Evolutionary conservation across 208 protist species (phyloP).

Genomic region (Trypanosoma platydactyli): DNA sequence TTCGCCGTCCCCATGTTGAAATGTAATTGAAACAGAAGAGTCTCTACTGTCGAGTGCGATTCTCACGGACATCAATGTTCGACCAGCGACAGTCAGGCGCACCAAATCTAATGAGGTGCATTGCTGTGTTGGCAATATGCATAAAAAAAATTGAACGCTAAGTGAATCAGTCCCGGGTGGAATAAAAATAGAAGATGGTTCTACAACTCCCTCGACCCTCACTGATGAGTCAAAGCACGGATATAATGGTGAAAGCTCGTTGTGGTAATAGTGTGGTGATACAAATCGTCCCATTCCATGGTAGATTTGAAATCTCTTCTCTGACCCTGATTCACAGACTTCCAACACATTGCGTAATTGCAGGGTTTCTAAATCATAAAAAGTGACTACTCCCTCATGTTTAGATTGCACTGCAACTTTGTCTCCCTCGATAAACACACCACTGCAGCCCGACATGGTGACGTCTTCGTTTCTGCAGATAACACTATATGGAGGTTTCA

Average conservation of each 20-base stretch:
- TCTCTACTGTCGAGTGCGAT: conserved; percentile 42
- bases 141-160: conserved; percentile 79
- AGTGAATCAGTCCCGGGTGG: conserved; percentile 63
- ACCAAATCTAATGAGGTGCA: conserved; percentile 50
- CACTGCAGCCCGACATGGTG: conserved; percentile 29
- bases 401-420: conserved; percentile 46
- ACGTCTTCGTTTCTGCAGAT: conserved; percentile 24
- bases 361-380: conserved; percentile 53
- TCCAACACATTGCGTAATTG: conserved; percentile 28
- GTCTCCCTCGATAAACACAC: conserved; percentile 50
- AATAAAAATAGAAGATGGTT: conserved; percentile 41
- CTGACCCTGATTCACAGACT: not conserved
- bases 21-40: conserved; percentile 50
- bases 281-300: conserved; percentile 53
- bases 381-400: conserved; percentile 37
- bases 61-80: conserved; percentile 58
- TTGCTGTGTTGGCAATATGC: conserved; percentile 30
- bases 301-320: conserved; percentile 42
- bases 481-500: conserved; percentile 31
- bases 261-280: conserved; percentile 42
- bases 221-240: conserved; percentile 21
- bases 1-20: conserved; percentile 58
- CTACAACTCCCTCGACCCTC: conserved; percentile 39
- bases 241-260: conserved; percentile 20
- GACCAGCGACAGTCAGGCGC: conserved; percentile 39